phyloP scores from a whole-genome alignment of 164 flowering plant species.

The Piper longum region DNA sequence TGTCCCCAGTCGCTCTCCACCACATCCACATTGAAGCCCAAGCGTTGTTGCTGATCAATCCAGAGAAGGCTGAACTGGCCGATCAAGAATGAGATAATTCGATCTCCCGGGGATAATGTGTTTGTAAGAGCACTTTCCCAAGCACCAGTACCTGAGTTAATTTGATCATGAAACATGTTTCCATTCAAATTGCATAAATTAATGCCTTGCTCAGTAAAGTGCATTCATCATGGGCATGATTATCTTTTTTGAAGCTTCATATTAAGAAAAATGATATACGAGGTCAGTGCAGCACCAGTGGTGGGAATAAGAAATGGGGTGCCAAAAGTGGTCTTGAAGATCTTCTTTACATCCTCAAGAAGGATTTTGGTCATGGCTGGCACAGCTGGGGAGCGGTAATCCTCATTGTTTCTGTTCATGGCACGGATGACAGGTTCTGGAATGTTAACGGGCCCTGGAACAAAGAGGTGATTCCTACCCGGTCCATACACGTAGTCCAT shows the following conservation, averaged over 20 bases:
- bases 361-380: slow-evolving; percentile 82
- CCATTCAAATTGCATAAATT: background rate
- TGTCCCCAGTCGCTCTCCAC: slow-evolving; percentile 91
- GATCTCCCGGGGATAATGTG: slow-evolving; percentile 87
- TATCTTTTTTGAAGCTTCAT: too few relatives aligned
- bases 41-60: slow-evolving; percentile 95
- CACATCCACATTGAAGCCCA: slow-evolving; percentile 80
- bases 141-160: slow-evolving; percentile 76
- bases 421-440: slow-evolving; percentile 90
- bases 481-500: slow-evolving; percentile 92
- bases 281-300: slow-evolving; percentile 38
- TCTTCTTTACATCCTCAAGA: slow-evolving; percentile 90
- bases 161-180: background rate
- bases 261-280: too few relatives aligned
- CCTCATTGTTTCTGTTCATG: slow-evolving; percentile 97
- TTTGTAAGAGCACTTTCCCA: slow-evolving; percentile 99
- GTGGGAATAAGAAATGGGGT: slow-evolving; percentile 86
- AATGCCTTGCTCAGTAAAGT: too few relatives aligned
- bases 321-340: slow-evolving; percentile 84
- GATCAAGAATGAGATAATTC: slow-evolving; percentile 69
- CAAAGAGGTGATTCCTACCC: slow-evolving; percentile 92
- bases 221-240: too few relatives aligned
- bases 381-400: slow-evolving; percentile 88
- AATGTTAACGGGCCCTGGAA: slow-evolving; percentile 95
- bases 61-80: slow-evolving; percentile 97